Percentiles rank a stretch among this genome's conserved stretches.
Conservation (phyloP, 2,329 filamentous ascomycete species). For the Meredithiella fracta region DNA sequence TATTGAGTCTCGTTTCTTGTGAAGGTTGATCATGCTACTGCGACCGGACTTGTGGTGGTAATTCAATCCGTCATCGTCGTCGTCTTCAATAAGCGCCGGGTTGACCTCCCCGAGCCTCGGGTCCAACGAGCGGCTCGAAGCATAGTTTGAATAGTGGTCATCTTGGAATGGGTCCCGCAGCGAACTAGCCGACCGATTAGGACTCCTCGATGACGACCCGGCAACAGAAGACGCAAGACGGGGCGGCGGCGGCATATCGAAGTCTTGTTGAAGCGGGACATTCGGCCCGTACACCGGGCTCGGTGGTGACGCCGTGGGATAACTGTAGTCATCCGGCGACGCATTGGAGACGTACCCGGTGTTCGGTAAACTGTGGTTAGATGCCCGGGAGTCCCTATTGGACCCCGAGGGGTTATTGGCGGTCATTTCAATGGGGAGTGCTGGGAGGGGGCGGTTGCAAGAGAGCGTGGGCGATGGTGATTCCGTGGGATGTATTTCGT, state of each 20-base stretch:
- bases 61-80: slow-evolving; percentile 69
- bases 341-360: slow-evolving; percentile 1
- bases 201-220: not conserved
- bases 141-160: slow-evolving; percentile 10
- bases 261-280: slow-evolving; percentile 11
- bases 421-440: too few relatives aligned
- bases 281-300: slow-evolving; percentile 9
- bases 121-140: slow-evolving; percentile 24
- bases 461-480: not conserved
- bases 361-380: not conserved
- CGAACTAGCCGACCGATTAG: slow-evolving; percentile 8
- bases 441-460: not conserved
- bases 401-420: not conserved
- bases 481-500: not conserved
- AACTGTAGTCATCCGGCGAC: slow-evolving; percentile 6
- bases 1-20: slow-evolving; percentile 24
- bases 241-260: slow-evolving; percentile 7
- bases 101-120: slow-evolving; percentile 46
- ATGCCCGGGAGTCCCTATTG: slow-evolving; percentile 4
- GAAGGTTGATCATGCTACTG: slow-evolving; percentile 40
- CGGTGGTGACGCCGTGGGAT: slow-evolving; percentile 2
- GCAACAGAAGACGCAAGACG: not conserved
- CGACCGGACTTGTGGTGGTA: slow-evolving; percentile 31
- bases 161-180: slow-evolving; percentile 13
- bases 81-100: slow-evolving; percentile 67